Conservation (phyloP, 2,329 filamentous ascomycete species). For the Neobulgaria alba region DNA sequence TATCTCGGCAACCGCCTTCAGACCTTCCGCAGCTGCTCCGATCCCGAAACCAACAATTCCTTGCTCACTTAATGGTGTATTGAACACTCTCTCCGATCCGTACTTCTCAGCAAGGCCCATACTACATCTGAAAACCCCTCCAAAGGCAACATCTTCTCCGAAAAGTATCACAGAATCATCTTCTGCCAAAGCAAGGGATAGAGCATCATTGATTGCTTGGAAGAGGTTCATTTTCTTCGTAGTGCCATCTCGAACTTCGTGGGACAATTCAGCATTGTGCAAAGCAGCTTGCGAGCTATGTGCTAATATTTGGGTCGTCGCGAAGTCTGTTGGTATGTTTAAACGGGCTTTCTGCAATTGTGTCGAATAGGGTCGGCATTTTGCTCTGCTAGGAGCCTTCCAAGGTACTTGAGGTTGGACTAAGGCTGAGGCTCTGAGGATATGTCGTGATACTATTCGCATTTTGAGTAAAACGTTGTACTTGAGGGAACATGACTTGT, state of each 20-base stretch:
- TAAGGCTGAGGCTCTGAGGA: constrained; percentile 4
- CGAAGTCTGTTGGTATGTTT: constrained; percentile 84
- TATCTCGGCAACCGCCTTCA: constrained; percentile 85
- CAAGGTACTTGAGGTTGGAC: constrained; percentile 5
- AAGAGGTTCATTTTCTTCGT: constrained; percentile 90
- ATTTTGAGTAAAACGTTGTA: constrained; percentile 15
- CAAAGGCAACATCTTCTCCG: constrained; percentile 94
- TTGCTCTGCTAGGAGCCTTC: constrained; percentile 2
- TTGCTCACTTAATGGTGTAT: constrained; percentile 89
- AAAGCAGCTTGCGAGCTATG: constrained; percentile 70
- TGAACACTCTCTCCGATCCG: constrained; percentile 85
- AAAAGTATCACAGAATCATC: constrained; percentile 87
- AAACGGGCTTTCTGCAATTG: constrained; percentile 52
- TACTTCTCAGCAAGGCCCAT: constrained; percentile 86
- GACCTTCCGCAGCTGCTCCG: constrained; percentile 80
- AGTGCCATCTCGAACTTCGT: constrained; percentile 53
- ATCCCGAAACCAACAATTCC: constrained; percentile 92
- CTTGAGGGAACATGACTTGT: too few relatives aligned
- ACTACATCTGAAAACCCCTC: constrained; percentile 90
- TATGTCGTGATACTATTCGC: constrained; percentile 12
- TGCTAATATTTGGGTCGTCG: constrained; percentile 68
- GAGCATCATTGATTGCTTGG: constrained; percentile 84
- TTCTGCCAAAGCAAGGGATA: constrained; percentile 70
- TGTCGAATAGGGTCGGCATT: constrained; percentile 23
- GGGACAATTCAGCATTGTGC: constrained; percentile 61